Conservation (phyloP, 805 yeast genomes). For the Myxozyma mucilagina region DNA sequence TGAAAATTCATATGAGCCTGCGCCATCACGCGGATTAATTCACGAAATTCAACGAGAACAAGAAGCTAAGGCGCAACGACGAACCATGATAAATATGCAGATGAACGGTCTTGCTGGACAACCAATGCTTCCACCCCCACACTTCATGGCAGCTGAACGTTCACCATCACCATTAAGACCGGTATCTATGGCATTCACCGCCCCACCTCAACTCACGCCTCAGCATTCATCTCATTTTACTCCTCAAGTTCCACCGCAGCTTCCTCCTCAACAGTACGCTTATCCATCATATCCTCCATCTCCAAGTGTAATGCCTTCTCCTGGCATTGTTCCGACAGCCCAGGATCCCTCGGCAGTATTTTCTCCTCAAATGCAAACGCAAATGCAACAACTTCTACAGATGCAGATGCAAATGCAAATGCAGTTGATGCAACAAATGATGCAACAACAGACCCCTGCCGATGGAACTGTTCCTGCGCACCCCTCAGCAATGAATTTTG, state of each 20-base stretch:
- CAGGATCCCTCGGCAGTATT: conserved; percentile 3
- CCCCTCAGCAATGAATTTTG: background rate
- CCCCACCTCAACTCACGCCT: too few species aligned
- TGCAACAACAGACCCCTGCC: conserved; percentile 3
- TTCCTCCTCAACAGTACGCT: background rate
- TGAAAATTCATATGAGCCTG: background rate
- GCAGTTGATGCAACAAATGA: conserved; percentile 28
- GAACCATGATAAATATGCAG: conserved; percentile 27
- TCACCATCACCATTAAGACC: background rate
- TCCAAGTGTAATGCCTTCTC: background rate
- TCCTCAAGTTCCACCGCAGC: background rate
- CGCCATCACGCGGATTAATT: conserved; percentile 42
- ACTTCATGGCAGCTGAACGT: background rate
- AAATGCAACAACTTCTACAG: conserved; percentile 23
- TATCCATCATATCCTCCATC: conserved; percentile 1
- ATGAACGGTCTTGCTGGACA: conserved; percentile 9
- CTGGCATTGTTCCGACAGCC: background rate
- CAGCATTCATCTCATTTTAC: too few species aligned
- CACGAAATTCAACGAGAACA: conserved; percentile 45
- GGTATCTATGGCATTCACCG: background rate
- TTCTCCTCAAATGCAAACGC: conserved; percentile 20
- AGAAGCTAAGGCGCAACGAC: conserved; percentile 40
- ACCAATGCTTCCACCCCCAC: background rate
- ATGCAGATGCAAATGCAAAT: conserved; percentile 29
- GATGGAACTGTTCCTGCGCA: background rate